Conservation (phyloP, 495 filamentous ascomycete genomes). For the Lophiotrema nucula region DNA sequence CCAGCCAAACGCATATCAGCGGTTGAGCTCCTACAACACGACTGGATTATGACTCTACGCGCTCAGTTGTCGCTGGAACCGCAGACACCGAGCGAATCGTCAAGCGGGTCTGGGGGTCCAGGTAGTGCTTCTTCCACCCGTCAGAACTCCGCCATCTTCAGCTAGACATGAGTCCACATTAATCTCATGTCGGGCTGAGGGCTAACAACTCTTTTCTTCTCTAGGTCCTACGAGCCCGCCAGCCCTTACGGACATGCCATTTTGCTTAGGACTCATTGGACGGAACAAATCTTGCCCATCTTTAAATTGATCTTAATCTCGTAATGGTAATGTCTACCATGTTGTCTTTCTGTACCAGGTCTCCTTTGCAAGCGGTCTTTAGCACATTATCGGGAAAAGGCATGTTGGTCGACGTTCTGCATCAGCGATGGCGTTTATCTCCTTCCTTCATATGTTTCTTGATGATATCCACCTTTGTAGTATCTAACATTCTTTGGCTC, state of each 20-base stretch:
- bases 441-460: background rate
- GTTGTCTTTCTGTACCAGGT: no score
- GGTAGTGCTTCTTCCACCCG: conserved; percentile 19
- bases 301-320: no score
- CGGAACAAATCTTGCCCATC: no score
- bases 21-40: conserved; percentile 87
- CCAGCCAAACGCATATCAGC: conserved; percentile 76
- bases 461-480: conserved; percentile 12
- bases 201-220: no score
- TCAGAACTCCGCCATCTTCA: conserved; percentile 29
- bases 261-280: no score
- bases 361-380: no score
- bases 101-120: conserved; percentile 23
- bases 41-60: conserved; percentile 80
- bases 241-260: no score
- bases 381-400: conserved; percentile 1
- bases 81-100: conserved; percentile 35
- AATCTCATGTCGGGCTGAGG: background rate
- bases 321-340: no score
- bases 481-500: conserved; percentile 14
- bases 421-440: conserved; percentile 23
- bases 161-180: background rate
- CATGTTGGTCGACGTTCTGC: conserved; percentile 21
- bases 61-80: conserved; percentile 59
- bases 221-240: no score